Percentiles rank a stretch among this genome's conserved stretches.
These are phyloP conservation scores for Melocanna baccifera DNA, from an alignment of 176 grass and related monocot genomes.

Conservation along the genomic window DNA sequence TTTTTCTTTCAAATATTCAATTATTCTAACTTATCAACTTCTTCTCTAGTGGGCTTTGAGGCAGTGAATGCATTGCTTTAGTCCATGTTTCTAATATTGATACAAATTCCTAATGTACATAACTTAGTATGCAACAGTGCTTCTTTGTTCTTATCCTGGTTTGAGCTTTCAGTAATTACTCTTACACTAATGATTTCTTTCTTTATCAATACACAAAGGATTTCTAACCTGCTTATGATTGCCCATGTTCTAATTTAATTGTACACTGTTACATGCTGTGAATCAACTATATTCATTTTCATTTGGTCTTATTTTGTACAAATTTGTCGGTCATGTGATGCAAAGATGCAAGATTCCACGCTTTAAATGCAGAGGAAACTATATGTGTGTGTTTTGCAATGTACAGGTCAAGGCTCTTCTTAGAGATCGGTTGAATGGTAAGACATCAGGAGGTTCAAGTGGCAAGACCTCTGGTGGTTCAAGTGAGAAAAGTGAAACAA, in stretches of 20 bases:
- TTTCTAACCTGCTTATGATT: background rate
- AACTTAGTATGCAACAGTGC: background rate
- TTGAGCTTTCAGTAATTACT: background rate
- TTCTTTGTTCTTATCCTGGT: slow-evolving; percentile 1
- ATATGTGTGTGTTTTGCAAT: slow-evolving; percentile 21
- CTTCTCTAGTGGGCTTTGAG: background rate
- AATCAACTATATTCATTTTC: background rate
- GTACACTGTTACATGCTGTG: background rate
- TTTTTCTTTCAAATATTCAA: background rate
- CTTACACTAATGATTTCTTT: background rate
- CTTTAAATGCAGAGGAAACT: background rate
- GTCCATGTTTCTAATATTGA: background rate
- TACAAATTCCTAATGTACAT: background rate
- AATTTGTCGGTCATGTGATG: background rate
- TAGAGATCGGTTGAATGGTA: slow-evolving; percentile 75
- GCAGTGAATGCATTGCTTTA: background rate
- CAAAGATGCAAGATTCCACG: background rate
- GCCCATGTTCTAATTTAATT: background rate
- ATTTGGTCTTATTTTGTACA: background rate
- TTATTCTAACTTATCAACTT: background rate
- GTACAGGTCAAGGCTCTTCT: slow-evolving; percentile 85
- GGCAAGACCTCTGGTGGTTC: slow-evolving; percentile 72
- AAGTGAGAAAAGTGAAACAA: slow-evolving; percentile 81
- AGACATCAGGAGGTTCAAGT: slow-evolving; percentile 61
- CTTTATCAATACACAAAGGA: background rate